phyloP scores from a whole-genome alignment of 805 yeast species.

The Ogataea kodamae region DNA sequence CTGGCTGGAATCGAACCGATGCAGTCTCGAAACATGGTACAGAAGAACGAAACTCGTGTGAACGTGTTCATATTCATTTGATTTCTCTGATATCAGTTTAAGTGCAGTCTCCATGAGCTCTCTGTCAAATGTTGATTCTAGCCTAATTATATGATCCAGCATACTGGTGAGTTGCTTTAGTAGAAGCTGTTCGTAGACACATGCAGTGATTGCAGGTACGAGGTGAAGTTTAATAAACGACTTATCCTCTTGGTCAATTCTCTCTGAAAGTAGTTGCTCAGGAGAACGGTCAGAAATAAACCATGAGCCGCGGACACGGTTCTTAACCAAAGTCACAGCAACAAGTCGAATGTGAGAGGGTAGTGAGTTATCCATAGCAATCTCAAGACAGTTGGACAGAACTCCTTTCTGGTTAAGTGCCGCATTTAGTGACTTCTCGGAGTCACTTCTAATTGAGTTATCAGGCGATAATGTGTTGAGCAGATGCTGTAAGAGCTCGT shows the following conservation, averaged over 20 bases:
- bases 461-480: constrained; percentile 49
- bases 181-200: constrained; percentile 40
- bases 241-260: constrained; percentile 50
- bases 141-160: constrained; percentile 48
- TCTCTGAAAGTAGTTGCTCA: constrained; percentile 19
- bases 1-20: constrained; percentile 63
- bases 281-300: constrained; percentile 28
- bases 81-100: constrained; percentile 39
- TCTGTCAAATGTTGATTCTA: constrained; percentile 49
- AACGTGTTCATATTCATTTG: constrained; percentile 40
- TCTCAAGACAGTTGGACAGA: constrained; percentile 41
- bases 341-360: constrained; percentile 57
- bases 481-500: constrained; percentile 41
- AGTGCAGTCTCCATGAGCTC: constrained; percentile 45
- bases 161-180: constrained; percentile 58
- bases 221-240: constrained; percentile 61
- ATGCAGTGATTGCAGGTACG: constrained; percentile 50
- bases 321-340: constrained; percentile 81
- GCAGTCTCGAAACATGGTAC: constrained; percentile 64
- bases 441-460: constrained; percentile 37
- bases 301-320: constrained; percentile 69
- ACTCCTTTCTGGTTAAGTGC: constrained; percentile 44
- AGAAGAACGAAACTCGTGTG: constrained; percentile 70
- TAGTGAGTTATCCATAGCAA: constrained; percentile 37
- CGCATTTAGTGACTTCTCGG: constrained; percentile 41